Evolutionary conservation across 2,329 filamentous ascomycete genomes (phyloP).

Genomic region (Neonectria punicea): DNA sequence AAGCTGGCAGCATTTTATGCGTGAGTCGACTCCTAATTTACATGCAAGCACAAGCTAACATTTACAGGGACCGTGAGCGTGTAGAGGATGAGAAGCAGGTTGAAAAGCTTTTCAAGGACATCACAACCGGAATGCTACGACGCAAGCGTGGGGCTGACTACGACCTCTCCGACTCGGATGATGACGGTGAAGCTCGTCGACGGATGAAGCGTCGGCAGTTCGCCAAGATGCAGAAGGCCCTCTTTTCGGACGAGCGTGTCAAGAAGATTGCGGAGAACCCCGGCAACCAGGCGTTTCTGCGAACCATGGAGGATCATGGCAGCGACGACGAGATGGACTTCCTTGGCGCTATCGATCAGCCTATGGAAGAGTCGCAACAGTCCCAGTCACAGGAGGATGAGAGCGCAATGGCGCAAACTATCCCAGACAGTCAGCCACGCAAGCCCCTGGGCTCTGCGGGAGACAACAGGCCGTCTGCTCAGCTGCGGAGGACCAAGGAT

Average conservation of each 20-base stretch:
- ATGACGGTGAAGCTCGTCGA: slow-evolving; percentile 80
- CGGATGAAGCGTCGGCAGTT: slow-evolving; percentile 89
- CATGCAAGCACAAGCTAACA: slow-evolving; percentile 26
- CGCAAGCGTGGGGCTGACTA: slow-evolving; percentile 85
- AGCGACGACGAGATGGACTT: slow-evolving; percentile 82
- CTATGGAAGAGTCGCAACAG: slow-evolving; percentile 49
- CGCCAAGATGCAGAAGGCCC: slow-evolving; percentile 88
- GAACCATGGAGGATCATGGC: slow-evolving; percentile 85
- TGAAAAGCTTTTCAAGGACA: slow-evolving; percentile 90
- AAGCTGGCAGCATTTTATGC: slow-evolving; percentile 88
- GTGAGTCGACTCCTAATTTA: slow-evolving; percentile 66
- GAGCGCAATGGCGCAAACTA: slow-evolving; percentile 47
- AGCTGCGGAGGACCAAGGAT: slow-evolving; percentile 69
- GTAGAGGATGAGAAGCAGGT: slow-evolving; percentile 86
- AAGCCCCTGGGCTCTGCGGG: slow-evolving; percentile 49
- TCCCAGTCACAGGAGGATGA: slow-evolving; percentile 47
- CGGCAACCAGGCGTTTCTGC: slow-evolving; percentile 89
- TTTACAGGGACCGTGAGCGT: slow-evolving; percentile 77
- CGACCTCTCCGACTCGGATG: slow-evolving; percentile 90
- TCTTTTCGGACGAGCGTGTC: slow-evolving; percentile 89
- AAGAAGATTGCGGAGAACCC: slow-evolving; percentile 90
- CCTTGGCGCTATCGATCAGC: slow-evolving; percentile 60
- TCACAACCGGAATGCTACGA: slow-evolving; percentile 87
- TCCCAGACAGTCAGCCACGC: slow-evolving; percentile 65
- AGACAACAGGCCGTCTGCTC: slow-evolving; percentile 65